phyloP scores from a whole-genome alignment of 768 basidiomycete species.

The Boletus rex-veris region DNA sequence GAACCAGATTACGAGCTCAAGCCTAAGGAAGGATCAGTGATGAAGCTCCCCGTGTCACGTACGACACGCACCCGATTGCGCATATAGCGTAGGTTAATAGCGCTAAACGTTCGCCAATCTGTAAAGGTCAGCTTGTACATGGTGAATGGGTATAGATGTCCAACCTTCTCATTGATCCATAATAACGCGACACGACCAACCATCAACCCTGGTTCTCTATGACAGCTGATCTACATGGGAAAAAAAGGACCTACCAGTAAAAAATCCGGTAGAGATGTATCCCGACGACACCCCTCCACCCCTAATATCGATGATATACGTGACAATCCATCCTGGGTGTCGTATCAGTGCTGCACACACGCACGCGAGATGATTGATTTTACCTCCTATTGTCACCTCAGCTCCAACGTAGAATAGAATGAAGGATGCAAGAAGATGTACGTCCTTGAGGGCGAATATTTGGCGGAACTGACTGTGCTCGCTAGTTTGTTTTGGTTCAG shows the following conservation, averaged over 20 bases:
- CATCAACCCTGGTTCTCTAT: slow-evolving; percentile 20
- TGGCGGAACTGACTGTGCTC: slow-evolving; percentile 42
- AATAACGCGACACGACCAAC: slow-evolving; percentile 27
- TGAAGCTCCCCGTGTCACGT: not conserved
- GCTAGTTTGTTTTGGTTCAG: slow-evolving; percentile 18
- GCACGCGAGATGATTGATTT: not conserved
- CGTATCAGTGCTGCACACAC: not conserved
- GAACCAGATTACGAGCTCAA: slow-evolving; percentile 69
- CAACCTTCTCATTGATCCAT: slow-evolving; percentile 24
- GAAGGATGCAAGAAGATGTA: slow-evolving; percentile 47
- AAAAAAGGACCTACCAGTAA: too few species aligned
- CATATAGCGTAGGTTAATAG: slow-evolving; percentile 29
- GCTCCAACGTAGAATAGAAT: slow-evolving; percentile 47
- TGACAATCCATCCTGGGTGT: slow-evolving; percentile 61
- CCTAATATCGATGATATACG: slow-evolving; percentile 45
- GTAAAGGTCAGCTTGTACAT: not conserved
- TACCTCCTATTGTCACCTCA: slow-evolving; percentile 39
- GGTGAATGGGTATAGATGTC: not conserved
- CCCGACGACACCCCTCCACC: slow-evolving; percentile 42
- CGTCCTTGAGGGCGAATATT: slow-evolving; percentile 39
- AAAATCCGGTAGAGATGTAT: slow-evolving; percentile 36
- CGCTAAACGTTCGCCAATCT: slow-evolving; percentile 32
- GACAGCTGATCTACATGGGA: not conserved
- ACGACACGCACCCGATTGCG: slow-evolving; percentile 26
- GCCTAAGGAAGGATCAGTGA: slow-evolving; percentile 29